Evolutionary conservation across 2,329 filamentous ascomycete species (phyloP).

Genomic region (Coniella lustricola): DNA sequence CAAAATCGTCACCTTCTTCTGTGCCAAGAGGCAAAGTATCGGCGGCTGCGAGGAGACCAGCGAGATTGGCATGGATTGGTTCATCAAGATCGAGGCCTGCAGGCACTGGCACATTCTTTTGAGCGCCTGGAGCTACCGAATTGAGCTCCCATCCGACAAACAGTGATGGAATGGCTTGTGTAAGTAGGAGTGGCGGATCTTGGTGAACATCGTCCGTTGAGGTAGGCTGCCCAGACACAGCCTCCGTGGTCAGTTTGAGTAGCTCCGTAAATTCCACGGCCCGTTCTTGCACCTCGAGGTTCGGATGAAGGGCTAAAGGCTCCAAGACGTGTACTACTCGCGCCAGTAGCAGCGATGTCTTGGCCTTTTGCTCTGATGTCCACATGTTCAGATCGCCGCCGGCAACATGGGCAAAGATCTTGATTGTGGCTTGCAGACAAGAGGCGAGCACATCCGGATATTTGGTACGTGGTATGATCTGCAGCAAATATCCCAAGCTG

Average conservation of each 20-base stretch:
- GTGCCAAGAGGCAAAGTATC: conserved; percentile 42
- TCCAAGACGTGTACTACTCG: conserved; percentile 79
- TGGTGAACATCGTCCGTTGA: conserved; percentile 46
- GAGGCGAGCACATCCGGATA: conserved; percentile 64
- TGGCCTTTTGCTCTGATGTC: conserved; percentile 66
- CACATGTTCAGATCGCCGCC: conserved; percentile 59
- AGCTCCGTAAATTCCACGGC: conserved; percentile 89
- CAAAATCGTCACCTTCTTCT: conserved; percentile 59
- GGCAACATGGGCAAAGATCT: conserved; percentile 70
- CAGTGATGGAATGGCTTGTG: conserved; percentile 81
- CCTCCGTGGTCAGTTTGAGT: conserved; percentile 79
- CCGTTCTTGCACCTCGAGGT: conserved; percentile 88
- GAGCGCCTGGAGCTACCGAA: conserved; percentile 76
- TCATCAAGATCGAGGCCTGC: conserved; percentile 70
- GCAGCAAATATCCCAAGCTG: conserved; percentile 66
- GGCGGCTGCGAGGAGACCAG: conserved; percentile 55
- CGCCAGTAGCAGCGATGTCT: conserved; percentile 69
- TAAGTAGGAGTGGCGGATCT: conserved; percentile 76
- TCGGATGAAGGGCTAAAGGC: conserved; percentile 70
- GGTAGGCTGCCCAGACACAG: conserved; percentile 59
- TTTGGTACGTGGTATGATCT: conserved; percentile 51
- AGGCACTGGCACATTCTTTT: conserved; percentile 78
- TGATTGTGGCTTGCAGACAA: conserved; percentile 77
- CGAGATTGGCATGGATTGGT: conserved; percentile 71
- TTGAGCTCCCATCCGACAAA: conserved; percentile 86